Evolutionary conservation across 495 filamentous ascomycete species (phyloP).

Genomic region (Penicillium argentinense): DNA sequence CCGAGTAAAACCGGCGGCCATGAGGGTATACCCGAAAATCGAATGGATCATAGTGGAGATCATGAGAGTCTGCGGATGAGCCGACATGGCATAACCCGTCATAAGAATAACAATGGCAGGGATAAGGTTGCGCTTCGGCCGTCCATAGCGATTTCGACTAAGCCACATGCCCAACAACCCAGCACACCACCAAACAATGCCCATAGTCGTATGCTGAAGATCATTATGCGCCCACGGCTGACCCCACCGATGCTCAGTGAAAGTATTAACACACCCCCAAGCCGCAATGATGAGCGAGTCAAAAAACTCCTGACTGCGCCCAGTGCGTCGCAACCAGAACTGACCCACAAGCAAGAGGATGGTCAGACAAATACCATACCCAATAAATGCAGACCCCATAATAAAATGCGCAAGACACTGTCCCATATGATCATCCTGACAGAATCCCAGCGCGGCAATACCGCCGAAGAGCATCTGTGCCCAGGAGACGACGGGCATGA

Average conservation of each 20-base stretch:
- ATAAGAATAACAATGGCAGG: slow-evolving; percentile 86
- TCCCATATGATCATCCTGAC: slow-evolving; percentile 83
- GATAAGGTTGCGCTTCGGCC: slow-evolving; percentile 87
- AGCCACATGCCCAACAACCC: slow-evolving; percentile 92
- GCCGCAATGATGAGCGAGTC: slow-evolving; percentile 86
- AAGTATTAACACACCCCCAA: slow-evolving; percentile 97
- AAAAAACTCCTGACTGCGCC: slow-evolving; percentile 95
- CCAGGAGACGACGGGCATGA: slow-evolving; percentile 85
- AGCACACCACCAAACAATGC: slow-evolving; percentile 95
- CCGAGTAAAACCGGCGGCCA: slow-evolving; percentile 79
- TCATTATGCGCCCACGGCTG: slow-evolving; percentile 88
- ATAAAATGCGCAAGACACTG: slow-evolving; percentile 98
- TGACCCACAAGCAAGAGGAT: slow-evolving; percentile 88
- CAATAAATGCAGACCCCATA: slow-evolving; percentile 97
- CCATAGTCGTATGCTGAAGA: slow-evolving; percentile 96
- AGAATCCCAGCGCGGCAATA: slow-evolving; percentile 92
- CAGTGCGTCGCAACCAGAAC: slow-evolving; percentile 77
- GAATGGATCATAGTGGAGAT: slow-evolving; percentile 87
- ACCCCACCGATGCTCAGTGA: slow-evolving; percentile 97
- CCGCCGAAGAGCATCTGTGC: slow-evolving; percentile 96
- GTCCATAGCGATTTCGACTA: slow-evolving; percentile 75
- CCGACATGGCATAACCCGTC: slow-evolving; percentile 94
- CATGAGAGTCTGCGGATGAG: slow-evolving; percentile 77
- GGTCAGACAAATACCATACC: slow-evolving; percentile 83
- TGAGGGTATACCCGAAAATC: slow-evolving; percentile 94